A percentile compares a stretch with the other conserved stretches of the same genome.
Conservation (phyloP, 768 basidiomycete genomes). For the Brasilioporus rufonigricans region DNA sequence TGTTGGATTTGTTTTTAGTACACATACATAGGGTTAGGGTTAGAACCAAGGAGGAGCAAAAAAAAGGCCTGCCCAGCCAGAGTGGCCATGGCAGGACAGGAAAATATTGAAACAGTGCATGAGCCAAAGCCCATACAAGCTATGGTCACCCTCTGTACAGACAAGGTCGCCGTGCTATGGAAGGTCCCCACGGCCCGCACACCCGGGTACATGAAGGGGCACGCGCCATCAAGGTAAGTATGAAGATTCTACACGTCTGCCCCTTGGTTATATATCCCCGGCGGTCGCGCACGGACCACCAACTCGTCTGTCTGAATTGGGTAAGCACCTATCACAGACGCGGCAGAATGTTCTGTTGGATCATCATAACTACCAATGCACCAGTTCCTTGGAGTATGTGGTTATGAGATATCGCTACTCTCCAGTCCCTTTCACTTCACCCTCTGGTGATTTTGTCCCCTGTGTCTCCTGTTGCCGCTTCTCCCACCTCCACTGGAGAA, state of each 20-base stretch:
- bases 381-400: background rate
- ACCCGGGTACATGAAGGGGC: constrained; percentile 46
- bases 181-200: constrained; percentile 53
- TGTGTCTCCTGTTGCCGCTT: constrained; percentile 33
- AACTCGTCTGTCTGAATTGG: background rate
- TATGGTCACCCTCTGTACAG: constrained; percentile 43
- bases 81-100: constrained; percentile 38
- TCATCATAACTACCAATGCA: no score
- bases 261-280: constrained; percentile 10
- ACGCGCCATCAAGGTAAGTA: no score
- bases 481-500: constrained; percentile 67
- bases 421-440: background rate
- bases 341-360: no score
- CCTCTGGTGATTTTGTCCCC: background rate
- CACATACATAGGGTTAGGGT: constrained; percentile 38
- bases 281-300: constrained; percentile 26
- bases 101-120: constrained; percentile 82
- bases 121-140: constrained; percentile 62
- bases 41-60: constrained; percentile 1
- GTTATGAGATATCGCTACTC: background rate
- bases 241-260: constrained; percentile 1
- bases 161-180: constrained; percentile 58
- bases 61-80: constrained; percentile 36
- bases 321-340: no score
- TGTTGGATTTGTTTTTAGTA: no score